Evolutionary conservation across 2,329 filamentous ascomycete species (phyloP).

Genomic region (Juglanconis oblonga): DNA sequence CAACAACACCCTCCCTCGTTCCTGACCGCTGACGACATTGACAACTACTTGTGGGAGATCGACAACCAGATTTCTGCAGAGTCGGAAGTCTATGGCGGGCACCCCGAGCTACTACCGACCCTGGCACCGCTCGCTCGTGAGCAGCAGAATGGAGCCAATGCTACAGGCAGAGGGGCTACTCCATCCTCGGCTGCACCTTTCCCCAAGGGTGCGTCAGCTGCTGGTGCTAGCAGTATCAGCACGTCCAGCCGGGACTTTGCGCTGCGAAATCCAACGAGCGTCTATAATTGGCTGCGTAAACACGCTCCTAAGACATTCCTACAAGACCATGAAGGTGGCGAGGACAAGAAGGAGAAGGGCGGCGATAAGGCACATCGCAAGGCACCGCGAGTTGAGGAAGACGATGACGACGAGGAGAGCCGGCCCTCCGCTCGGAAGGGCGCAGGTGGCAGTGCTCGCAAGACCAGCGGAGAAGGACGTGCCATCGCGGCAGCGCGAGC

Average conservation of each 20-base stretch:
- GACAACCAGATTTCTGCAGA: conserved; percentile 50
- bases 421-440: conserved; percentile 22
- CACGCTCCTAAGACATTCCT: conserved; percentile 82
- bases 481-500: conserved; percentile 23
- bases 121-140: conserved; percentile 48
- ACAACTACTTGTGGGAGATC: conserved; percentile 68
- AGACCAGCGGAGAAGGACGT: conserved; percentile 24
- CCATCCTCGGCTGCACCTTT: conserved; percentile 21
- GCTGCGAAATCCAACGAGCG: conserved; percentile 79
- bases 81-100: conserved; percentile 26
- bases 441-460: conserved; percentile 31
- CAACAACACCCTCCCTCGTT: conserved; percentile 62
- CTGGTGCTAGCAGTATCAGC: conserved; percentile 36
- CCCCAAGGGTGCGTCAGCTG: conserved; percentile 36
- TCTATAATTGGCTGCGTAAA: conserved; percentile 92
- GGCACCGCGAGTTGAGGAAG: conserved; percentile 26
- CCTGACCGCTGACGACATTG: conserved; percentile 66
- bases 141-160: conserved; percentile 32
- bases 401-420: conserved; percentile 38
- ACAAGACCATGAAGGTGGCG: conserved; percentile 62
- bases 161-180: conserved; percentile 31
- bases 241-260: conserved; percentile 44
- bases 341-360: conserved; percentile 23
- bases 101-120: conserved; percentile 38
- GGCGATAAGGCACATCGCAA: conserved; percentile 19